These are phyloP conservation scores for Ogataea nitratoaversa DNA, from an alignment of 805 yeast genomes.

Conservation along the genomic window DNA sequence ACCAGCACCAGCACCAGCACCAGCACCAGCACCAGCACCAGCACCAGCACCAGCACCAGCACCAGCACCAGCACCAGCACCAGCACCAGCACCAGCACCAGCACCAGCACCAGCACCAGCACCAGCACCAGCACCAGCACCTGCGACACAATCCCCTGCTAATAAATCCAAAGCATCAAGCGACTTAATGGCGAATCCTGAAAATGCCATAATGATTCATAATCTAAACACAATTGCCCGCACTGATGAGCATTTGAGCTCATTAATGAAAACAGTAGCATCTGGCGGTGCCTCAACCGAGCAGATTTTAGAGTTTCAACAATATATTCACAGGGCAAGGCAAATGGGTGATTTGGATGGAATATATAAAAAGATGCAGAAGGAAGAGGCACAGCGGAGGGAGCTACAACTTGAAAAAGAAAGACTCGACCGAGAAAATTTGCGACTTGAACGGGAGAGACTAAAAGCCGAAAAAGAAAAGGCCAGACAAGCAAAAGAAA, in stretches of 20 bases:
- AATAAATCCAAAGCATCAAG: constrained; percentile 18
- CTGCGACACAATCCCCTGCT: constrained; percentile 7
- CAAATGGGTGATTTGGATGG: constrained; percentile 53
- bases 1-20: too few species aligned
- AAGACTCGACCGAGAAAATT: constrained; percentile 8
- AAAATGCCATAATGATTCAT: constrained; percentile 77
- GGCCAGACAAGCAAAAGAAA: constrained; percentile 15
- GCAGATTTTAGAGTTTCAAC: constrained; percentile 76
- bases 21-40: too few species aligned
- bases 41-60: too few species aligned
- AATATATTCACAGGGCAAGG: constrained; percentile 72
- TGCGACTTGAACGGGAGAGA: constrained; percentile 7
- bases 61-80: too few species aligned
- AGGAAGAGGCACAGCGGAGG: constrained; percentile 16
- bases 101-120: constrained; percentile 1
- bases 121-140: not conserved
- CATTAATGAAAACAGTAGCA: constrained; percentile 82
- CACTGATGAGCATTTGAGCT: constrained; percentile 59
- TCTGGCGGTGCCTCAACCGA: constrained; percentile 69
- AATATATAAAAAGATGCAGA: constrained; percentile 19
- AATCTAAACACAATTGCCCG: constrained; percentile 81
- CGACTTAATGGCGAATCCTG: constrained; percentile 41
- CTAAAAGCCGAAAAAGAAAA: constrained; percentile 8
- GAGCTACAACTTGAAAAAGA: constrained; percentile 4
- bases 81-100: not conserved